phyloP scores from a whole-genome alignment of 345 rosid species.

The Citrus sp. region DNA sequence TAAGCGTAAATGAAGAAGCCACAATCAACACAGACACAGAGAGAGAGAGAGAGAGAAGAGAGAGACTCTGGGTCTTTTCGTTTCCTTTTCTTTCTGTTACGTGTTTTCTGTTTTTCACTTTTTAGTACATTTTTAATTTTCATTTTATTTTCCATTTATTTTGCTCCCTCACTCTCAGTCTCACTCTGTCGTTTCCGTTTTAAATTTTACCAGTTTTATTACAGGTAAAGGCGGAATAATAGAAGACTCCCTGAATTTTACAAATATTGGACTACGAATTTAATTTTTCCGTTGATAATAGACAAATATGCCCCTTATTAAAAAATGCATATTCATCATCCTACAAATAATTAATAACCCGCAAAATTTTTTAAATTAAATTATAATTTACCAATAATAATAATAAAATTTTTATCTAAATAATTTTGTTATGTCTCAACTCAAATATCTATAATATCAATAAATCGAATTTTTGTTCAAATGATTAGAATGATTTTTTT shows the following conservation, averaged over 20 bases:
- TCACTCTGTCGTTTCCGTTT: neutral
- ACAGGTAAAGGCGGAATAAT: neutral
- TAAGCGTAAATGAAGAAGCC: neutral
- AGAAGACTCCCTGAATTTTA: neutral
- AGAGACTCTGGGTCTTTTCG: conserved; percentile 17
- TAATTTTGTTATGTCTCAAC: too few relatives aligned
- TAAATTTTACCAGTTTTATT: neutral
- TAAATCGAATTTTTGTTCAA: neutral
- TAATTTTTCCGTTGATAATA: too few relatives aligned
- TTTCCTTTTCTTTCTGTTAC: conserved; percentile 9
- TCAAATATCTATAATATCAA: too few relatives aligned
- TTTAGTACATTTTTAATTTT: too few relatives aligned
- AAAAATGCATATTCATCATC: too few relatives aligned
- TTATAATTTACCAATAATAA: too few relatives aligned
- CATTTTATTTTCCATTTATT: neutral
- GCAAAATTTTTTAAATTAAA: too few relatives aligned
- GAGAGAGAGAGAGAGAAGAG: neutral
- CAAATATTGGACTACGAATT: too few relatives aligned
- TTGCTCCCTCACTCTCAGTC: neutral
- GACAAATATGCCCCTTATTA: too few relatives aligned
- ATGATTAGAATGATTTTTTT: too few relatives aligned
- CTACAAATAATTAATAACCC: too few relatives aligned
- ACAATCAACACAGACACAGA: neutral
- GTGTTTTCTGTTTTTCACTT: neutral
- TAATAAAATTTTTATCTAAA: too few relatives aligned